Evolutionary conservation across 768 basidiomycete genomes (phyloP).

Genomic region (Exidia glandulosa): DNA sequence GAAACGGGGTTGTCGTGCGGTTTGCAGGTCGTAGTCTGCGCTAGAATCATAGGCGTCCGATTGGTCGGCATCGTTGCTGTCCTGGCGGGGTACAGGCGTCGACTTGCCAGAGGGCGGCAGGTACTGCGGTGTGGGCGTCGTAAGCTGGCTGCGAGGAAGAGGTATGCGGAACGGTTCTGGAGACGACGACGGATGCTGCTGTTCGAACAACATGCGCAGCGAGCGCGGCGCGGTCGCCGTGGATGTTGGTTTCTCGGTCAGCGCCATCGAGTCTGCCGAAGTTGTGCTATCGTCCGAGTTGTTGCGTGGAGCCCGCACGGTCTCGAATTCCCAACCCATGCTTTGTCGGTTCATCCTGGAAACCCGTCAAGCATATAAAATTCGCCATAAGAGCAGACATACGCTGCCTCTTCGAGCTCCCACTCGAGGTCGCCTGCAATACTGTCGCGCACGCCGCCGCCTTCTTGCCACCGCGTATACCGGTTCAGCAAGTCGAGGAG

Average conservation of each 20-base stretch:
- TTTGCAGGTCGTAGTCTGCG: background rate
- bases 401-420: constrained; percentile 56
- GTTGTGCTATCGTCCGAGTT: background rate
- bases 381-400: constrained; percentile 13
- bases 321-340: constrained; percentile 65
- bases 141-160: constrained; percentile 4
- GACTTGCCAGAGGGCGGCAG: background rate
- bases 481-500: constrained; percentile 74
- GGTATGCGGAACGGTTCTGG: constrained; percentile 8
- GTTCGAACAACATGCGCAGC: constrained; percentile 66
- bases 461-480: constrained; percentile 60
- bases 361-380: background rate
- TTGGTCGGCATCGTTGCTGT: background rate
- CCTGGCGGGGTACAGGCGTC: constrained; percentile 26
- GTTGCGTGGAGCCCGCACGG: constrained; percentile 35
- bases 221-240: constrained; percentile 57
- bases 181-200: constrained; percentile 5
- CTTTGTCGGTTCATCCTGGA: background rate
- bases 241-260: constrained; percentile 2
- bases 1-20: background rate
- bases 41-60: background rate
- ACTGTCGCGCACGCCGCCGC: constrained; percentile 65
- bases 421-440: constrained; percentile 61
- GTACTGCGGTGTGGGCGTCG: constrained; percentile 4
- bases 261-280: background rate